Base-by-base conservation (phyloP, 306 rosid species). In the Medicago ruthenica region DNA sequence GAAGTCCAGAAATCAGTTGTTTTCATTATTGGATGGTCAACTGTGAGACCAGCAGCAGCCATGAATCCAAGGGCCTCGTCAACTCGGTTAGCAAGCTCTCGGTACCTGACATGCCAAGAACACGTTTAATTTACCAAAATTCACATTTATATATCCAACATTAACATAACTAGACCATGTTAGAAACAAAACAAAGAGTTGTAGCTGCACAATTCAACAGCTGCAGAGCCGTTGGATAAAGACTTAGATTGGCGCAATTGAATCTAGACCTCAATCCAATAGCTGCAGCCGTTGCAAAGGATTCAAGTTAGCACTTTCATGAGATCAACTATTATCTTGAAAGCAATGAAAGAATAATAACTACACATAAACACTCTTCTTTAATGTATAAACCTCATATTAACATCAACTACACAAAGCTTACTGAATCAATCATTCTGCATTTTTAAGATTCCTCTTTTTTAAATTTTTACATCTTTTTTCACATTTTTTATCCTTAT, bases 1-100 rank as follows among this genome's bases (percentile, higher is more conserved):
- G 99, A 95, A 21, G 99, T 95, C 99, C 97, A 95, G 83, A 95
- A 95, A 50, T 95, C 97, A 0, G 99, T 95, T 74, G 99, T 89
- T 59, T 83, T 92, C 97, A 95, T 95, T 65, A 95, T 90, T 13
- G 99, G 97, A 81, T 95, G 99, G 74, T 90, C 99, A 63, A 87
- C 88, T 0, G 99, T 95, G 78, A 95, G 97, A 41, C 99, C 99
- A 16, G 99, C 97, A 5, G 97, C 99, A 70, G 92, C 88, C 99
- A 95, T 95, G 86, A 95, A 95, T 65, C 99, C 99, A 73, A 95
- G 99, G 69, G 99, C 99, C 92, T 95, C 99, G 59, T 95, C 99
- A 14, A 95, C 99, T 42, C 99, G 88, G 85, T 83, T 70, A 80
- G 97, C 99, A 8, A 95, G 93, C 71, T 95, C 99, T 12, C 93